A percentile compares a stretch with the other conserved stretches of the same genome.
These are phyloP conservation scores for Berberis vulgaris DNA, from an alignment of 164 flowering plant genomes.

Conservation along the genomic window DNA sequence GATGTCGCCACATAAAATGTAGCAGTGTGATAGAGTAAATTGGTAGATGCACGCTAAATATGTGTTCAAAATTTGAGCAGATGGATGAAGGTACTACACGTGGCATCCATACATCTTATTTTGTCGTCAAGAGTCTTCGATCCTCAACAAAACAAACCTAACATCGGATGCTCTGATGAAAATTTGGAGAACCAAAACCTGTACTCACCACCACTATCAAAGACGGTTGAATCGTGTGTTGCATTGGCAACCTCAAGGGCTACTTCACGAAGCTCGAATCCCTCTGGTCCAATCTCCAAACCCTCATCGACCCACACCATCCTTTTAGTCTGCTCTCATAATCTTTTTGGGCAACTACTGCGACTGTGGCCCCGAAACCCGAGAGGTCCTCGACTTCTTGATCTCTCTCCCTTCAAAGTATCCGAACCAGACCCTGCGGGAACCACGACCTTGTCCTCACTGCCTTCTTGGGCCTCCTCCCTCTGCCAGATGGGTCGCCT, in stretches of 20 bases:
- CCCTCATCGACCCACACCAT: constrained; percentile 26
- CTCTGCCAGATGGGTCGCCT: constrained; percentile 39
- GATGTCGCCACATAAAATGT: no score
- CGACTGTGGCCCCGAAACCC: constrained; percentile 82
- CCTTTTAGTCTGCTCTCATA: constrained; percentile 51
- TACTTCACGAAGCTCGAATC: constrained; percentile 59
- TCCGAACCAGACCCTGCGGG: constrained; percentile 77
- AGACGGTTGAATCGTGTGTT: constrained; percentile 19
- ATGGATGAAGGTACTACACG: no score
- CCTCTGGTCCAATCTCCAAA: constrained; percentile 76
- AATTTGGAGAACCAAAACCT: no score
- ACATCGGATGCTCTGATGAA: no score
- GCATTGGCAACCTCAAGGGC: constrained; percentile 95
- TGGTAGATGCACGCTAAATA: no score
- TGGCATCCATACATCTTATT: no score
- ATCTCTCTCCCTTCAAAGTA: constrained; percentile 48
- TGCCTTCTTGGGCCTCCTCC: constrained; percentile 61
- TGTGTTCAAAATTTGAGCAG: no score
- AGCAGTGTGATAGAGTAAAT: no score
- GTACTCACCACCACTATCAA: neutral
- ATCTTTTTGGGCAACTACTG: constrained; percentile 97
- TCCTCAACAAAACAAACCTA: no score
- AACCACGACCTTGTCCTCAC: constrained; percentile 91
- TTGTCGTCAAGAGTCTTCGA: no score
- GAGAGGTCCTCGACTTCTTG: constrained; percentile 56